phyloP scores from a whole-genome alignment of 2,329 filamentous ascomycete species.

The Penicillium decumbens region DNA sequence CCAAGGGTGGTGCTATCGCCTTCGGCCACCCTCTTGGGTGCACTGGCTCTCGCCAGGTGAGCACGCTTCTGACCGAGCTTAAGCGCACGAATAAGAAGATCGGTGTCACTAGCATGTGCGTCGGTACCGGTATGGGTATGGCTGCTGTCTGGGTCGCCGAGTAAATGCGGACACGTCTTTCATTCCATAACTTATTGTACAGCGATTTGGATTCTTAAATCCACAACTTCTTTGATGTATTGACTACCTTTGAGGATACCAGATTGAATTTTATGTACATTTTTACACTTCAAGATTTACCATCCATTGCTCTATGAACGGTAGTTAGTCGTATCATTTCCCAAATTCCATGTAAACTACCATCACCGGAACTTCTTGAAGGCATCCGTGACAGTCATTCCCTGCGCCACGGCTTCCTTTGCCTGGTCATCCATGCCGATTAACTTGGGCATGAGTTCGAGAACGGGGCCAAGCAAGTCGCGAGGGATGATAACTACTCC shows the following conservation, averaged over 20 bases:
- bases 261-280: constrained; percentile 15
- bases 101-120: constrained; percentile 91
- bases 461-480: constrained; percentile 55
- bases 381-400: constrained; percentile 60
- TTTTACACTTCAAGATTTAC: not conserved
- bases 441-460: constrained; percentile 56
- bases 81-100: constrained; percentile 77
- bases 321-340: not conserved
- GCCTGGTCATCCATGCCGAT: constrained; percentile 55
- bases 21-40: constrained; percentile 94
- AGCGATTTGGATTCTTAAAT: constrained; percentile 24
- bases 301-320: not conserved
- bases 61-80: constrained; percentile 85
- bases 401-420: constrained; percentile 60
- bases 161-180: constrained; percentile 46
- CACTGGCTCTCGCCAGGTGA: constrained; percentile 89
- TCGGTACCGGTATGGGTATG: constrained; percentile 98
- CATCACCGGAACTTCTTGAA: constrained; percentile 54
- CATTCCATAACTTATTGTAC: constrained; percentile 14
- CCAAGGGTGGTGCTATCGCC: constrained; percentile 92
- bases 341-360: too few species aligned
- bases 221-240: constrained; percentile 17
- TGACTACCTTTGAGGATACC: constrained; percentile 22
- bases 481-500: constrained; percentile 65
- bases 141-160: constrained; percentile 94